phyloP scores from a whole-genome alignment of 2,329 filamentous ascomycete genomes.

The Alternaria hordeiaustralica region DNA sequence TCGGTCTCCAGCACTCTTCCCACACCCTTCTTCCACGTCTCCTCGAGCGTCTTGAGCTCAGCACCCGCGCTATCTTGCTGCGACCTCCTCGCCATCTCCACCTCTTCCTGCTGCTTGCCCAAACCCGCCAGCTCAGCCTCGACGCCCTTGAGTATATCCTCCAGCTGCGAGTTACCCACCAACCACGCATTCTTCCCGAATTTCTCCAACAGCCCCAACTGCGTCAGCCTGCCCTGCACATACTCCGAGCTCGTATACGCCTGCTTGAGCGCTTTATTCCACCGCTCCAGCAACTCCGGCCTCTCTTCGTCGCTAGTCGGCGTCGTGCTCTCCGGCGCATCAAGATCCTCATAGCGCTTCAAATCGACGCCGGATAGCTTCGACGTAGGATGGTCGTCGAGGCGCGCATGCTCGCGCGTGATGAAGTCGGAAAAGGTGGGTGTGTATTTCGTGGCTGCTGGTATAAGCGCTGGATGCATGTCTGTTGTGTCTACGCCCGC shows the following conservation, averaged over 20 bases:
- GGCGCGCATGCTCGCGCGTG: conserved; percentile 70
- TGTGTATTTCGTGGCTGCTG: conserved; percentile 52
- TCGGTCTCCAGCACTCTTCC: conserved; percentile 85
- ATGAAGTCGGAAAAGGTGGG: conserved; percentile 71
- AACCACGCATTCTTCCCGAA: conserved; percentile 93
- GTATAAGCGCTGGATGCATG: conserved; percentile 66
- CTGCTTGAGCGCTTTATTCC: conserved; percentile 59
- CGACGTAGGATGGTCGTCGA: conserved; percentile 59
- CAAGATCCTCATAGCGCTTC: conserved; percentile 80
- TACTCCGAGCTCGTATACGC: conserved; percentile 67
- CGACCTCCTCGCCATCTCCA: conserved; percentile 73
- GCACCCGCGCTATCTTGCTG: conserved; percentile 74
- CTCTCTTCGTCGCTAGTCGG: conserved; percentile 48
- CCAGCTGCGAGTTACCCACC: conserved; percentile 79
- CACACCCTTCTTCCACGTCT: conserved; percentile 79
- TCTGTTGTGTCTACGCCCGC: conserved; percentile 54
- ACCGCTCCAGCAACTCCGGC: conserved; percentile 51
- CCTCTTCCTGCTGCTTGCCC: conserved; percentile 72
- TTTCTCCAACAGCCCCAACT: conserved; percentile 76
- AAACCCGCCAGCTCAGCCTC: conserved; percentile 76
- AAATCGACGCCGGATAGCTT: conserved; percentile 73
- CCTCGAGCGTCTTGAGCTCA: conserved; percentile 76
- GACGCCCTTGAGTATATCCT: conserved; percentile 70
- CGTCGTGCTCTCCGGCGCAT: conserved; percentile 58
- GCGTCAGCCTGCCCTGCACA: conserved; percentile 61